These are phyloP conservation scores for Penicillium sp. DNA, from an alignment of 2,329 filamentous ascomycete species.

Conservation along the genomic window DNA sequence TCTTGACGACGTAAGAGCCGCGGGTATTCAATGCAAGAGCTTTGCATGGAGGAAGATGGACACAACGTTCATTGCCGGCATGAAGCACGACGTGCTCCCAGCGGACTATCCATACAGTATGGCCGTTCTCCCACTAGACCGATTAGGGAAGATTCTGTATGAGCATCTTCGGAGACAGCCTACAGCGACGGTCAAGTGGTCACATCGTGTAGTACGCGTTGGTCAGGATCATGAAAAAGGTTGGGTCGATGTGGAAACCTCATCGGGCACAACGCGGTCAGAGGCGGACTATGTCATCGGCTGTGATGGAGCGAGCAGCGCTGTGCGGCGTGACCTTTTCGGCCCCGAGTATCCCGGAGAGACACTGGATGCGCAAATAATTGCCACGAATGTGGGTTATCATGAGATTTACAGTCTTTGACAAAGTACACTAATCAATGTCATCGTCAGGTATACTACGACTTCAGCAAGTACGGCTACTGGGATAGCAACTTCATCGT, in stretches of 20 bases:
- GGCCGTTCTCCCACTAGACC: slow-evolving; percentile 49
- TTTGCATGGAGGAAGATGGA: slow-evolving; percentile 51
- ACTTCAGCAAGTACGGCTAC: slow-evolving; percentile 51
- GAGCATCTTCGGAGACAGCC: slow-evolving; percentile 38
- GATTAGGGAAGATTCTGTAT: slow-evolving; percentile 47
- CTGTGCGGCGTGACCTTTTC: slow-evolving; percentile 54
- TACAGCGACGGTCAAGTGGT: slow-evolving; percentile 47
- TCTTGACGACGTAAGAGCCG: slow-evolving; percentile 52
- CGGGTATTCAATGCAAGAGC: slow-evolving; percentile 46
- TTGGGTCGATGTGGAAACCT: slow-evolving; percentile 41
- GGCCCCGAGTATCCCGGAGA: slow-evolving; percentile 59
- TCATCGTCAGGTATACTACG: slow-evolving; percentile 58
- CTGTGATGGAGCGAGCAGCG: slow-evolving; percentile 52
- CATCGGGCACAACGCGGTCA: slow-evolving; percentile 10
- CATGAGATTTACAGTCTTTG: slow-evolving; percentile 14
- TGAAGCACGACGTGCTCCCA: slow-evolving; percentile 28
- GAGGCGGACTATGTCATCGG: slow-evolving; percentile 58
- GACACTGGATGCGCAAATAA: slow-evolving; percentile 62
- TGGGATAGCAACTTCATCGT: slow-evolving; percentile 58
- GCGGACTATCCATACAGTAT: slow-evolving; percentile 40
- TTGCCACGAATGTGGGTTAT: slow-evolving; percentile 60
- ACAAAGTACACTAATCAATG: background rate
- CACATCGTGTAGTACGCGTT: slow-evolving; percentile 50
- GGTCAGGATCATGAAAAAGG: slow-evolving; percentile 51
- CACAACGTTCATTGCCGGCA: slow-evolving; percentile 36